Conservation (phyloP, 352 stramenopile species). For the Pythium sp. region DNA sequence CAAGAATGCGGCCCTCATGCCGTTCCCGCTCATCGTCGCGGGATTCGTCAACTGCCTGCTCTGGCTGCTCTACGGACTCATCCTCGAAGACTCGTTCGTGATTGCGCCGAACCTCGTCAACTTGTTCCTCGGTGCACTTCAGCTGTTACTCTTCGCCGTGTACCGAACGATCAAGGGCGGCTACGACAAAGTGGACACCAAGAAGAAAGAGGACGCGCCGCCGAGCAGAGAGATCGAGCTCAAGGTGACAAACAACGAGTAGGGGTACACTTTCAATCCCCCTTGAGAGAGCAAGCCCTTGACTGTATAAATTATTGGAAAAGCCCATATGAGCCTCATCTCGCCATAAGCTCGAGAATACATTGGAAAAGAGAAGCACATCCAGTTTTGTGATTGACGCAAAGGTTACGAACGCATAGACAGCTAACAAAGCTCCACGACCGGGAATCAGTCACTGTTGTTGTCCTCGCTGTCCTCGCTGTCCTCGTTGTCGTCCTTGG, state of each 20-base stretch:
- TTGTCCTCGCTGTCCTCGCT: slow-evolving; percentile 4
- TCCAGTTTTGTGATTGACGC: neutral
- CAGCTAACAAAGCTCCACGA: neutral
- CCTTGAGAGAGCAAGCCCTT: no score
- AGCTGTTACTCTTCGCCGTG: slow-evolving; percentile 47
- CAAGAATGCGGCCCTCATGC: slow-evolving; percentile 38
- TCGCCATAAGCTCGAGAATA: neutral
- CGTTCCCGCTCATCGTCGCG: slow-evolving; percentile 47
- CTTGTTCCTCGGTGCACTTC: slow-evolving; percentile 46
- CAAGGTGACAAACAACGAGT: slow-evolving; percentile 9
- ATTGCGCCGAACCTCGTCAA: slow-evolving; percentile 62
- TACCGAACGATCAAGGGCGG: slow-evolving; percentile 19
- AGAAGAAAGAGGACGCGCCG: slow-evolving; percentile 1
- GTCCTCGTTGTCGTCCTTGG: neutral
- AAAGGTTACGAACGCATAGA: neutral
- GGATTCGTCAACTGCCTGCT: slow-evolving; percentile 46
- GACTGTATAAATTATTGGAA: neutral
- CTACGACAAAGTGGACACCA: slow-evolving; percentile 33
- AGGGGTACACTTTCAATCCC: neutral
- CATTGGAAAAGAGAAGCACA: neutral
- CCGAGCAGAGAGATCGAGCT: slow-evolving; percentile 7
- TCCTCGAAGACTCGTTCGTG: slow-evolving; percentile 52
- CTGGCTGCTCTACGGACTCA: slow-evolving; percentile 54
- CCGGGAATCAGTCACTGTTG: neutral
- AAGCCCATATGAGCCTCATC: neutral